These are phyloP conservation scores for Candida piceae DNA, from an alignment of 805 yeast genomes.

Conservation along the genomic window DNA sequence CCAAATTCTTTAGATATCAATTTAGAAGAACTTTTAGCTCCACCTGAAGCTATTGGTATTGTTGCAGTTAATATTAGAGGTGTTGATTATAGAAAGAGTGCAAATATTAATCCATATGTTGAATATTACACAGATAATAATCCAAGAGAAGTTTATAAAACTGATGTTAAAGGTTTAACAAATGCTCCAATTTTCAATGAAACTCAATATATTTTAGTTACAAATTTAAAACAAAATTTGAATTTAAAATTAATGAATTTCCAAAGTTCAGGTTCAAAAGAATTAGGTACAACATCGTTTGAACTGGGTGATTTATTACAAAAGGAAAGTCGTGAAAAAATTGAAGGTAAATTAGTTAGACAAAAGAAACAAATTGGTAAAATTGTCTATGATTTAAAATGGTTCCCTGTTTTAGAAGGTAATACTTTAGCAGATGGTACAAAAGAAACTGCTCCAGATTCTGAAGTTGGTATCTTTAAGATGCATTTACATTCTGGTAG, in stretches of 20 bases:
- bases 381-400: conserved; percentile 50
- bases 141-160: conserved; percentile 29
- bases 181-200: conserved; percentile 65
- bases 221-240: conserved; percentile 51
- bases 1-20: conserved; percentile 76
- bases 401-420: conserved; percentile 45
- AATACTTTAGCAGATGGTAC: conserved; percentile 44
- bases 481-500: conserved; percentile 56
- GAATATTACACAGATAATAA: conserved; percentile 34
- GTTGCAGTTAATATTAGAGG: conserved; percentile 58
- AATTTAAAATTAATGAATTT: conserved; percentile 52
- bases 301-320: conserved; percentile 59
- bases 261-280: conserved; percentile 49
- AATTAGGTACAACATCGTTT: conserved; percentile 46
- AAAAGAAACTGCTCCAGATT: conserved; percentile 44
- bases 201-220: conserved; percentile 54
- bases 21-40: conserved; percentile 65
- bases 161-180: conserved; percentile 53
- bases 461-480: conserved; percentile 74
- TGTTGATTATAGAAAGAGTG: conserved; percentile 41
- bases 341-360: conserved; percentile 39
- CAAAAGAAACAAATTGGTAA: conserved; percentile 55
- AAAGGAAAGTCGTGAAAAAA: conserved; percentile 38
- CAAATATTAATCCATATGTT: conserved; percentile 46
- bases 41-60: conserved; percentile 67